These are phyloP conservation scores for Acanthamoeba culbertsoni DNA, from an alignment of 208 protist genomes.

Conservation along the genomic window DNA sequence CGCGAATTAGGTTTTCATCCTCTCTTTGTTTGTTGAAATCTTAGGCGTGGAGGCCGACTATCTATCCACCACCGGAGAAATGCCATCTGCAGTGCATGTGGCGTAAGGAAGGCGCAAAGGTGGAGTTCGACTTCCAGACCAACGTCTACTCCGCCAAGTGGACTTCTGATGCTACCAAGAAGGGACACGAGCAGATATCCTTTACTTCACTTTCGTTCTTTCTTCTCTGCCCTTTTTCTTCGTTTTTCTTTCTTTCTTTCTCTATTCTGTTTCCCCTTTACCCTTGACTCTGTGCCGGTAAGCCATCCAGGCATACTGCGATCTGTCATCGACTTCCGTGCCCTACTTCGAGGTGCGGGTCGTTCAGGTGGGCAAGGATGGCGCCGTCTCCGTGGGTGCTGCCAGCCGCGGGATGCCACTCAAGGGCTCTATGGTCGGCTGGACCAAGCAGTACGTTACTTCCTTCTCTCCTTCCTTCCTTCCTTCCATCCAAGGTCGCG, in stretches of 20 bases:
- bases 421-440: not conserved
- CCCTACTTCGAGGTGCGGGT: conserved; percentile 28
- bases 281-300: not conserved
- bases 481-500: no score
- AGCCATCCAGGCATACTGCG: not conserved
- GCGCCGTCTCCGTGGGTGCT: not conserved
- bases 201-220: no score
- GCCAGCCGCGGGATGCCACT: not conserved
- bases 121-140: not conserved
- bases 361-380: not conserved
- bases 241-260: no score
- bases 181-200: not conserved
- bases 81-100: not conserved
- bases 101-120: not conserved
- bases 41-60: not conserved
- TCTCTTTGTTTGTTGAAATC: not conserved
- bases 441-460: not conserved
- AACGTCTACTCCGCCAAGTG: not conserved
- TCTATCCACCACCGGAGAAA: not conserved
- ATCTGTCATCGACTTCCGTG: not conserved
- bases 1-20: not conserved
- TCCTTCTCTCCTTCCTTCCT: not conserved
- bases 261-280: not conserved
- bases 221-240: no score
- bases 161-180: not conserved